Percentiles rank a stretch among this genome's conserved stretches.
Conservation (phyloP, 768 basidiomycete species). For the Flagelloscypha sp. region DNA sequence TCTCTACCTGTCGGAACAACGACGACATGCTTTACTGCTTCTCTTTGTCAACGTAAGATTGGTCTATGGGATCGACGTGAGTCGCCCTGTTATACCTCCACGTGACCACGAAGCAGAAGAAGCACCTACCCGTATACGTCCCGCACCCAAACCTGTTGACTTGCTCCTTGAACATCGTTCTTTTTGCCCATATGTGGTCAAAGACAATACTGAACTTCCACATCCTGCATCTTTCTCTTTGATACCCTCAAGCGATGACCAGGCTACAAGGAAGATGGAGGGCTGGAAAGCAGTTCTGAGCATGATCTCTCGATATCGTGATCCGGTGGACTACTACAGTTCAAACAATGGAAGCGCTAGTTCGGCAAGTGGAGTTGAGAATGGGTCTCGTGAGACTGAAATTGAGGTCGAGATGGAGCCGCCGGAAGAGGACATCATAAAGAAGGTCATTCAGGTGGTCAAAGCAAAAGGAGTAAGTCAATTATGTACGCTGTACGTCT, state of each 20-base stretch:
- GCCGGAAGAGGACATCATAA: conserved; percentile 40
- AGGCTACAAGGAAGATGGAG: conserved; percentile 34
- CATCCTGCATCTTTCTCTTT: conserved; percentile 30
- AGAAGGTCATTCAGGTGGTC: conserved; percentile 70
- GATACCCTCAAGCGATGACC: conserved; percentile 11
- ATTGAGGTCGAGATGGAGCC: conserved; percentile 24
- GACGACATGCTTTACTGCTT: conserved; percentile 44
- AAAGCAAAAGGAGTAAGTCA: conserved; percentile 64
- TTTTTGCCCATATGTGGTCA: conserved; percentile 78
- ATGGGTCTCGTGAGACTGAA: conserved; percentile 14
- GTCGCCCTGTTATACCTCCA: conserved; percentile 8
- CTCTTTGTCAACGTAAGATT: conserved; percentile 68
- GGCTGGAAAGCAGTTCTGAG: conserved; percentile 78
- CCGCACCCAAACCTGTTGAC: conserved; percentile 51
- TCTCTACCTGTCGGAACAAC: too few relatives aligned
- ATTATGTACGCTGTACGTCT: conserved; percentile 1
- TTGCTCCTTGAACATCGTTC: conserved; percentile 75
- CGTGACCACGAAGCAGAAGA: conserved; percentile 14
- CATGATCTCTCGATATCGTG: conserved; percentile 60
- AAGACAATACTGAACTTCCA: conserved; percentile 57
- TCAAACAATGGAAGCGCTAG: conserved; percentile 19
- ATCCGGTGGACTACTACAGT: conserved; percentile 44
- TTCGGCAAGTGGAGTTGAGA: conserved; percentile 10
- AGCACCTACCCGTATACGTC: conserved; percentile 16
- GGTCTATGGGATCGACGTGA: conserved; percentile 57